Conservation (phyloP, 495 filamentous ascomycete genomes). For the Xylaria scruposa region DNA sequence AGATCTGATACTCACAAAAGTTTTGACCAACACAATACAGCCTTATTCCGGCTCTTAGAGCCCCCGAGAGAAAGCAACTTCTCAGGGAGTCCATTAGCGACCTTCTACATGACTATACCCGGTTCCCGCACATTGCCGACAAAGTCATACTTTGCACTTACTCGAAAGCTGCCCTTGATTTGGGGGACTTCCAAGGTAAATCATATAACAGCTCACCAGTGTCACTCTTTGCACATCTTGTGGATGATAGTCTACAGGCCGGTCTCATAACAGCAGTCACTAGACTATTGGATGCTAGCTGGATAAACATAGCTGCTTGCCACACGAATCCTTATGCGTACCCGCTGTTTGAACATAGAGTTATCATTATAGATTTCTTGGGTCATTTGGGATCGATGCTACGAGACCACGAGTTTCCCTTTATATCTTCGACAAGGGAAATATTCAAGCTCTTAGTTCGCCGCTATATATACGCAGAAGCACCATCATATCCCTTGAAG, state of each 20-base stretch:
- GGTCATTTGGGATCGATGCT: background rate
- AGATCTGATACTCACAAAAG: background rate
- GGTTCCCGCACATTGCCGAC: background rate
- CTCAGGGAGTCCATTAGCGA: background rate
- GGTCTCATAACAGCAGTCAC: background rate
- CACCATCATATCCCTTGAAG: background rate
- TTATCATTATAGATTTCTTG: background rate
- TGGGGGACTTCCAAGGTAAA: background rate
- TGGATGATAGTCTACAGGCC: background rate
- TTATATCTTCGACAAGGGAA: background rate
- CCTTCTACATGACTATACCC: too few relatives aligned
- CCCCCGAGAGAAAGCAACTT: background rate
- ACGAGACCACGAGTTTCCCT: background rate
- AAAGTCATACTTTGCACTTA: background rate
- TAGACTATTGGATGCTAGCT: background rate
- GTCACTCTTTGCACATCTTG: background rate
- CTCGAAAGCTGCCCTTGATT: background rate
- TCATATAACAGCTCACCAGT: background rate
- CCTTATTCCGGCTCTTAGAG: background rate
- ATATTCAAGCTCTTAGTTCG: background rate
- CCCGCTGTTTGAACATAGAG: background rate
- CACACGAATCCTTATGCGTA: background rate
- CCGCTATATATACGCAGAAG: background rate
- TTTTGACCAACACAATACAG: background rate
- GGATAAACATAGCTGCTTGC: background rate